Evolutionary conservation across 495 filamentous ascomycete genomes (phyloP), one percentile per base, ranked within the genome.

Genomic region (Penicillium macrosclerotiorum): DNA sequence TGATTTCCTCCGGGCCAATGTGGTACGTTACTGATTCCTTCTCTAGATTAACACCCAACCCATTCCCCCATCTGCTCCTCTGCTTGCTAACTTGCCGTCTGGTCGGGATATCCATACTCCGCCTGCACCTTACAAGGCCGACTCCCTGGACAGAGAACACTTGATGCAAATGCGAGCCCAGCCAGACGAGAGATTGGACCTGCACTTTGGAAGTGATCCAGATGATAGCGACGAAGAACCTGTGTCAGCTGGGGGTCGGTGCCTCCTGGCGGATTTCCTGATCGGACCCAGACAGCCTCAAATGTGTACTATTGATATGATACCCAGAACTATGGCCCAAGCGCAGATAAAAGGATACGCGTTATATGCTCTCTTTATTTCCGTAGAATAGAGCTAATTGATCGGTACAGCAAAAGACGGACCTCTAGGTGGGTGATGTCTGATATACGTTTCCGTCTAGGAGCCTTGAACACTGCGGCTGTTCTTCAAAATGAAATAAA

Each of bases 31-130:
- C 33, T 56, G 27, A 48, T 41, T n/a, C 24, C 1, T 9, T n/a
- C n/a, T 9, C 7, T 42, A 92, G 89, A 85, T 94, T 31, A 86
- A 89, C 41, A 85, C 88, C 1, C 91, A 97, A 55, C 19, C 74
- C 5, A 77, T 97, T 24, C 88, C 90, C 0, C 75, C 85, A 0
- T 77, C 77, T 12, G 80, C 79, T 2, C 78, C 84, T 8, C 63
- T 96, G 6, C 64, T 94, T 2, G 74, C 85, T 5, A 83, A 79
- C 36, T 81, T 97, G 59, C 93, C 93, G 0, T 88, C 86, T 1
- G 92, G 93, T 6, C 78, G 93, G 25, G 92, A 97, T 57, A 86
- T 95, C 24, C 85, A 95, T 61, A 75, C 71, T 3, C 54, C 84
- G 12, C 68, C 68, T 4, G 78, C 76, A 47, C 70, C 73, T 1